A percentile compares a stretch with the other conserved stretches of the same genome.
These are phyloP conservation scores for Xanthoconium separans DNA, from an alignment of 1,284 basidiomycete genomes.

Conservation along the genomic window DNA sequence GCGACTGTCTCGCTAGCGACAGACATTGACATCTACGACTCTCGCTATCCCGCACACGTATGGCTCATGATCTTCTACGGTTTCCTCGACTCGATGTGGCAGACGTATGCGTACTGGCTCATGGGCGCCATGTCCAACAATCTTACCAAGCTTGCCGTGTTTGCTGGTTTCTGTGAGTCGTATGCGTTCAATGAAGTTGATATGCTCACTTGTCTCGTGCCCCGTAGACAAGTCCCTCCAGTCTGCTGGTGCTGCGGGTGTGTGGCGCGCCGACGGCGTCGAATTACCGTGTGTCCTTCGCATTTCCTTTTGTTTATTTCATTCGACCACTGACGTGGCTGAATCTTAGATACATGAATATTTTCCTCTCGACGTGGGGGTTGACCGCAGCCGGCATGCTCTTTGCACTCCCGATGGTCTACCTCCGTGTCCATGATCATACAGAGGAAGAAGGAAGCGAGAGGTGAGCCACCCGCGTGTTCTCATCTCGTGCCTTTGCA, in stretches of 20 bases:
- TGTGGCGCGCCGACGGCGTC: slow-evolving; percentile 38
- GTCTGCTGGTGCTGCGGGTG: slow-evolving; percentile 36
- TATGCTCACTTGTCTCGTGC: not conserved
- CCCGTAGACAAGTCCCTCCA: slow-evolving; percentile 37
- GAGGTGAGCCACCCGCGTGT: slow-evolving; percentile 14
- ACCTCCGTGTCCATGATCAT: slow-evolving; percentile 33
- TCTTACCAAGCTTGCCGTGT: slow-evolving; percentile 39
- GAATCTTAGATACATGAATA: slow-evolving; percentile 34
- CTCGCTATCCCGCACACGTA: slow-evolving; percentile 33
- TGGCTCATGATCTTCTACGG: slow-evolving; percentile 43
- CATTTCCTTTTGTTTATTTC: too few species aligned
- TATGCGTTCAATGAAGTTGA: not conserved
- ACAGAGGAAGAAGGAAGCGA: slow-evolving; percentile 26
- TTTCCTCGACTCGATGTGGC: slow-evolving; percentile 45
- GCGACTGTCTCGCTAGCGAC: not conserved
- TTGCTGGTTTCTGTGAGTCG: slow-evolving; percentile 42
- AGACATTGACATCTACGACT: slow-evolving; percentile 31
- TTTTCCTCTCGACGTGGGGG: slow-evolving; percentile 37
- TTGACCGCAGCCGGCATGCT: slow-evolving; percentile 33
- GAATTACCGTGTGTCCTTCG: slow-evolving; percentile 22
- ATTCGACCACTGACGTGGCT: too few species aligned
- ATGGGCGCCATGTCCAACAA: slow-evolving; percentile 46
- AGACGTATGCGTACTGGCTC: slow-evolving; percentile 43
- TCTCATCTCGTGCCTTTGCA: not conserved
- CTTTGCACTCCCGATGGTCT: slow-evolving; percentile 38